Evolutionary conservation across 441 rosid genomes (phyloP).

Genomic region (Isatis lusitanica): DNA sequence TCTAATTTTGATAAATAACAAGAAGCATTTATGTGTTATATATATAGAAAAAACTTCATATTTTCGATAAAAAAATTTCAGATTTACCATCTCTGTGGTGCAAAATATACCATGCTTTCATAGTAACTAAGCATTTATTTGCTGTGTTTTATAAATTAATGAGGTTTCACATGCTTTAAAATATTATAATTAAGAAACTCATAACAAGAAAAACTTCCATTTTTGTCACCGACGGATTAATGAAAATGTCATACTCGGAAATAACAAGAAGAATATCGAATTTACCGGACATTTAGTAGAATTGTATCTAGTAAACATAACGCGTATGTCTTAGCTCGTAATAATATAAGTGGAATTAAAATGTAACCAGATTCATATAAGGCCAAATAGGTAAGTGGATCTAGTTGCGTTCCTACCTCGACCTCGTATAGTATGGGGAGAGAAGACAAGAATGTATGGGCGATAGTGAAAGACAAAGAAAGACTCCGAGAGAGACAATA

Average conservation of each 20-base stretch:
- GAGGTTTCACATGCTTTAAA: not conserved
- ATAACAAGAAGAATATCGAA: not conserved
- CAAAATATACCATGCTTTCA: not conserved
- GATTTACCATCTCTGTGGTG: no score
- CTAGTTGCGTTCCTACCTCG: not conserved
- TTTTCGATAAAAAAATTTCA: not conserved
- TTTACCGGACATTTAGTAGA: not conserved
- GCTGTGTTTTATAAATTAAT: not conserved
- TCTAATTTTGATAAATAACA: not conserved
- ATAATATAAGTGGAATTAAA: not conserved
- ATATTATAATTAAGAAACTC: no score
- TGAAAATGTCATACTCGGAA: no score
- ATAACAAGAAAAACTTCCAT: not conserved
- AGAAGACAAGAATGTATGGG: slow-evolving; percentile 27
- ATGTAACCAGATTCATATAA: not conserved
- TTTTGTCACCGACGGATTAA: no score
- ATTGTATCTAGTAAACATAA: not conserved
- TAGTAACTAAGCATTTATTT: no score
- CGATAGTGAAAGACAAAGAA: slow-evolving; percentile 26
- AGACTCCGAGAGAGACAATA: slow-evolving; percentile 7
- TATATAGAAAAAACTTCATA: no score
- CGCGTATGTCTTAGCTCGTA: not conserved
- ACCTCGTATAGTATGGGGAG: slow-evolving; percentile 17
- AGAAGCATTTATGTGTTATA: not conserved
- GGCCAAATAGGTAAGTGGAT: not conserved